Base-by-base conservation (phyloP, 805 yeast genomes). In the Schwanniomyces sp. region DNA sequence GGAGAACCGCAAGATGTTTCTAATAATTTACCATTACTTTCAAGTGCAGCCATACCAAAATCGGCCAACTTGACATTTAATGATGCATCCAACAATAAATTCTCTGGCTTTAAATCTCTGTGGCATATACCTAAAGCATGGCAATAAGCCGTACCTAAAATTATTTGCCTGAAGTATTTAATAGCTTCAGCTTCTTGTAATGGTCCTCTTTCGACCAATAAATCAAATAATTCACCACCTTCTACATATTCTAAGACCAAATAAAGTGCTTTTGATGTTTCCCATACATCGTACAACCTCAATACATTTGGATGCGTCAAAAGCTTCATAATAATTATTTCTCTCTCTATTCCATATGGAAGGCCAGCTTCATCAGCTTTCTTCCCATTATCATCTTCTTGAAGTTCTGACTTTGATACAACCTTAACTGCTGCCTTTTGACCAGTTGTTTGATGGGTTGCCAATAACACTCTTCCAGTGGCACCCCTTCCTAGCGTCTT, bases 1-100 rank as follows among this genome's bases (percentile, higher is more conserved):
- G 99, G 99, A 14, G 97, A 91, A 1, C 99, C 99, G 69, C 99
- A 94, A 16, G 95, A 85, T 4, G 99, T 94, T 65, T 92, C 97
- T 48, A 94, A 74, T 60, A 92, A 70, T 57, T 86, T 82, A 55
- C 85, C 92, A 45, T 80, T 80, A 27, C 89, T 81, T 65, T 94
- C 98, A 40, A 94, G 72, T 6, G 99, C 98, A 14, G 99, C 99
- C 99, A 94, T 94, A 29, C 99, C 99, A 64, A 94, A 94, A 69
- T 94, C 99, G 8, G 99, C 99, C 55, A 94, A 90, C 66, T 94
- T 94, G 65, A 94, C 91, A 66, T 90, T 91, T 52, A 85, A 81
- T 63, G 89, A 79, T 62, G 85, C 84, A 70, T 91, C 98, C 38
- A 91, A 73, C 38, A 87, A 67, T 56, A 87, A 68, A 69, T 87